A percentile compares a stretch with the other conserved stretches of the same genome.
These are phyloP conservation scores for Fusarium sp. DNA, from an alignment of 2,329 filamentous ascomycete species.

Conservation along the genomic window DNA sequence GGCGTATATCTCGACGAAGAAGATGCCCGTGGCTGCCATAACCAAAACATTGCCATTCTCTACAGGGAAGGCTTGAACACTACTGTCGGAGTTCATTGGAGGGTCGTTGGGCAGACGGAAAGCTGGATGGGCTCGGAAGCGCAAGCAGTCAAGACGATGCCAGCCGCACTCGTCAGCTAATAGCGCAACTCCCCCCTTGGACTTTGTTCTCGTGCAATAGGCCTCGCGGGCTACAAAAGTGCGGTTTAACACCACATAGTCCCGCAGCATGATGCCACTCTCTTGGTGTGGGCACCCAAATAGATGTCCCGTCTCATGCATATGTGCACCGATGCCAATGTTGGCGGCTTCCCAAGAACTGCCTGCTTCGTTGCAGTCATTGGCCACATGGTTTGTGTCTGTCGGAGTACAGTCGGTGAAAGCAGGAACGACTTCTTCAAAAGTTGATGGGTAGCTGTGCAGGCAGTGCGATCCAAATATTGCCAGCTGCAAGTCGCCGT, in stretches of 20 bases:
- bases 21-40: slow-evolving; percentile 82
- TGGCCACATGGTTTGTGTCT: slow-evolving; percentile 81
- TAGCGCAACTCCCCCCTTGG: slow-evolving; percentile 79
- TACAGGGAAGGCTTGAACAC: slow-evolving; percentile 86
- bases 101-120: slow-evolving; percentile 86
- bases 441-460: slow-evolving; percentile 87
- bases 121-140: slow-evolving; percentile 90
- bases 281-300: slow-evolving; percentile 93
- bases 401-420: slow-evolving; percentile 93
- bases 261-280: slow-evolving; percentile 89
- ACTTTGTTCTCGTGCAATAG: slow-evolving; percentile 87
- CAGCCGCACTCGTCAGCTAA: slow-evolving; percentile 87
- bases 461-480: slow-evolving; percentile 94
- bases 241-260: slow-evolving; percentile 86
- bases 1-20: slow-evolving; percentile 83
- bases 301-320: slow-evolving; percentile 90
- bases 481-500: slow-evolving; percentile 80
- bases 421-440: slow-evolving; percentile 90
- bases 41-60: slow-evolving; percentile 81
- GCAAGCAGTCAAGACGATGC: slow-evolving; percentile 89
- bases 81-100: slow-evolving; percentile 72
- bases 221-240: slow-evolving; percentile 85
- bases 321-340: slow-evolving; percentile 90
- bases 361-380: slow-evolving; percentile 86
- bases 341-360: slow-evolving; percentile 97